Evolutionary conservation across 495 filamentous ascomycete species (phyloP), one percentile per base, ranked within the genome.

Genomic region (Lasiosphaeris hirsuta): DNA sequence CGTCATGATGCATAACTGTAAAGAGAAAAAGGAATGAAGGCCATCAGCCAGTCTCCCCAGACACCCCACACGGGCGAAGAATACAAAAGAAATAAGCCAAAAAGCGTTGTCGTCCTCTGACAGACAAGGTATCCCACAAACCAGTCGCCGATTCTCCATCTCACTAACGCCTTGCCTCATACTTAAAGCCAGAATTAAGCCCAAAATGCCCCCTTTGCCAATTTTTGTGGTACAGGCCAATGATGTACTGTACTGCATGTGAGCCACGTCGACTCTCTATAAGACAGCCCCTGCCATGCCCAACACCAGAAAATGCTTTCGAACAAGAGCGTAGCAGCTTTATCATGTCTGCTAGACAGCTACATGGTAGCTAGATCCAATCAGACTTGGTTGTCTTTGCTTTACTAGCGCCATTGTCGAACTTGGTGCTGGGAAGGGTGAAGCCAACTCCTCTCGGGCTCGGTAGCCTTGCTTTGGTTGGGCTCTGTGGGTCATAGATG

Each of bases 371-470:
- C 39, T 46, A 65, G 53, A 71, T 71, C 68, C 68, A 71, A 14
- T 62, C 64, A 18, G 51, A 42, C 56, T 66, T 70, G 40, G 53
- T 44, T 8, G 46, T 48, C 55, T 48, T 54, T 30, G n/a, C 60
- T 57, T 54, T 65, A 35, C 57, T 47, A 14, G 45, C 51, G 19
- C 47, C 57, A 23, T 35, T 57, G 40, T 54, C 54, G 15, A 54
- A 18, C 40, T 56, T 61, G 34, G 61, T 37, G 2, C 18, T 40
- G 1, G 63, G 62, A 36, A 65, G 45, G 39, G 23, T 71, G 62
- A 77, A 77, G 18, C 74, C 74, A 19, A 77, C 75, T 7, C 75
- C 75, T 46, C 58, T 72, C 11, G 75, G 74, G 39, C 75, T 78
- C 7, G 76, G 70, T 0, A 76, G 61, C 57, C 71, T 79, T 17